A percentile compares a stretch with the other conserved stretches of the same genome.
phyloP scores from a whole-genome alignment of 306 rosid species.

The Oemleria cerasiformis region DNA sequence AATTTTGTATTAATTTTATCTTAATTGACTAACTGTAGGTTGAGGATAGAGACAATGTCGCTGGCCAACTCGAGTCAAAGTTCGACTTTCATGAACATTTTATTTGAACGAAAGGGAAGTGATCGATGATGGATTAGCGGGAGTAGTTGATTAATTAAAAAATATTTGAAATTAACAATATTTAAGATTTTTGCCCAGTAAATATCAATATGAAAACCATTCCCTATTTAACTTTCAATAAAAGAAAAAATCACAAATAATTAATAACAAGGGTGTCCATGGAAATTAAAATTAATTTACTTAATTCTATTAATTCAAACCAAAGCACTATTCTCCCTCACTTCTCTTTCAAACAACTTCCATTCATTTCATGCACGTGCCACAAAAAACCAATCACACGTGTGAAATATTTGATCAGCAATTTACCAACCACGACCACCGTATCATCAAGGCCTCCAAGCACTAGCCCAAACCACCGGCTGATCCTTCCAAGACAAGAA shows the following conservation, averaged over 20 bases:
- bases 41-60: constrained; percentile 28
- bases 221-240: constrained; percentile 17
- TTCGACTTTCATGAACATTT: constrained; percentile 1
- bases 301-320: constrained; percentile 44
- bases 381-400: constrained; percentile 45
- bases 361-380: constrained; percentile 43
- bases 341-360: constrained; percentile 28
- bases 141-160: neutral
- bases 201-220: constrained; percentile 20
- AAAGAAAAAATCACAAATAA: constrained; percentile 17
- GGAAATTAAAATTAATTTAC: constrained; percentile 33
- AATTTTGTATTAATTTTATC: neutral
- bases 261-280: constrained; percentile 12
- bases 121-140: neutral
- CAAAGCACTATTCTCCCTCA: constrained; percentile 34
- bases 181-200: neutral
- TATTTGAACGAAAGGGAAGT: neutral
- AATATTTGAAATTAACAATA: neutral
- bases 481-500: constrained; percentile 82
- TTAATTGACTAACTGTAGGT: constrained; percentile 25
- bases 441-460: constrained; percentile 68
- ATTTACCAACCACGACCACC: neutral
- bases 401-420: constrained; percentile 26
- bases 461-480: constrained; percentile 97
- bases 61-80: constrained; percentile 32